Conservation (phyloP, 768 basidiomycete genomes). For the Kwoniella newhampshirensis region DNA sequence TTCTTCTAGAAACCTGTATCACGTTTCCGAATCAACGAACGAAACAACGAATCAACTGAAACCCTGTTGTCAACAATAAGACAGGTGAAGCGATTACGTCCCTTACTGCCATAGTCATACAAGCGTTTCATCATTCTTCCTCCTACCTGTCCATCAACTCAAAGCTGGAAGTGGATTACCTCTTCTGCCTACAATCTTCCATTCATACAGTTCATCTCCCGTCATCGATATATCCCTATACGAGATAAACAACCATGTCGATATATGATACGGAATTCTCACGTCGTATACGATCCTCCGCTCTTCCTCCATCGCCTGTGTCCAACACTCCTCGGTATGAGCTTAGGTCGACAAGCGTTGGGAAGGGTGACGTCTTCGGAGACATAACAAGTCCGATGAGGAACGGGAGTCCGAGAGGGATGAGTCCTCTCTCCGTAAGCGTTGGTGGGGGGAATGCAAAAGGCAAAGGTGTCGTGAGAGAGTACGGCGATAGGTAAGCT, state of each 20-base stretch:
- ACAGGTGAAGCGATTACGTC: no score
- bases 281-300: conserved; percentile 22
- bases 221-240: no score
- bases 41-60: no score
- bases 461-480: conserved; percentile 41
- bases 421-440: conserved; percentile 16
- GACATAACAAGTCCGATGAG: conserved; percentile 31
- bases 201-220: no score
- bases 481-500: conserved; percentile 54
- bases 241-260: conserved; percentile 18
- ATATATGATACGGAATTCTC: conserved; percentile 34
- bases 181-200: no score
- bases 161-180: no score
- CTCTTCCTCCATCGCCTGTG: conserved; percentile 16
- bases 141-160: no score
- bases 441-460: conserved; percentile 22
- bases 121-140: background rate
- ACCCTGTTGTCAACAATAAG: background rate
- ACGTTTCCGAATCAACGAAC: background rate
- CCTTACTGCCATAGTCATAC: no score
- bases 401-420: conserved; percentile 16
- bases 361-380: conserved; percentile 34
- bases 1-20: background rate
- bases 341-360: conserved; percentile 10
- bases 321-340: conserved; percentile 11